phyloP scores from a whole-genome alignment of 148 eudicot genomes.

The Camellia sinensis region DNA sequence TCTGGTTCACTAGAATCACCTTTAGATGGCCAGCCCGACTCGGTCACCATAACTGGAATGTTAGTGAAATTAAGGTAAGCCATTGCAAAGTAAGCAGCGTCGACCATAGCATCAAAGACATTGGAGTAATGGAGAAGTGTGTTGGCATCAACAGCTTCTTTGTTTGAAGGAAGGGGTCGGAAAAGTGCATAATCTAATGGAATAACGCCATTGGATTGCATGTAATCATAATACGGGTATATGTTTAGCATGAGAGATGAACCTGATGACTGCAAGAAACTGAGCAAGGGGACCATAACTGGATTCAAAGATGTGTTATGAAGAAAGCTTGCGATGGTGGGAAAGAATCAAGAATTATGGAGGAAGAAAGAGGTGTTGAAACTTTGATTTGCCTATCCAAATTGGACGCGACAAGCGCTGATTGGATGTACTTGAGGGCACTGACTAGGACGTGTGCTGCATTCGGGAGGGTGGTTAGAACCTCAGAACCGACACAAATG shows the following conservation, averaged over 20 bases:
- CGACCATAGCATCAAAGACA: conserved; percentile 85
- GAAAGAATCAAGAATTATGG: conserved; percentile 72
- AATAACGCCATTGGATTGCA: conserved; percentile 76
- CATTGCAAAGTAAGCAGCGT: conserved; percentile 90
- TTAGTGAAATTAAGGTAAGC: conserved; percentile 66
- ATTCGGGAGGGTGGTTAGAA: conserved; percentile 57
- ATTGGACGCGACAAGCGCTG: conserved; percentile 76
- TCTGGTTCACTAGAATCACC: conserved; percentile 74
- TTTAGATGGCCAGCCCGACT: conserved; percentile 91
- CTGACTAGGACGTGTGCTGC: conserved; percentile 56
- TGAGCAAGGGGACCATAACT: conserved; percentile 60
- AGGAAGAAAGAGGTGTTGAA: conserved; percentile 69
- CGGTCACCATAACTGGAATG: conserved; percentile 77
- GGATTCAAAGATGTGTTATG: conserved; percentile 63
- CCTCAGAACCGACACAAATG: conserved; percentile 83
- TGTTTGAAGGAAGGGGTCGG: conserved; percentile 63
- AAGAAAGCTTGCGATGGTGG: conserved; percentile 91
- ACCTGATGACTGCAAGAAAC: conserved; percentile 61
- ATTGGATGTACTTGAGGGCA: conserved; percentile 66
- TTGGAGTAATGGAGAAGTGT: conserved; percentile 79
- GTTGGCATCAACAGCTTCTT: conserved; percentile 83
- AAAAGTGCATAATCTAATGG: conserved; percentile 84
- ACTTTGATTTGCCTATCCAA: conserved; percentile 64
- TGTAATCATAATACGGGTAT: conserved; percentile 83
- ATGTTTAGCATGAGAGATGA: conserved; percentile 72